Evolutionary conservation across 768 basidiomycete species (phyloP), one percentile per base, ranked within the genome.

Genomic region (Rhizopogon vinicolor): DNA sequence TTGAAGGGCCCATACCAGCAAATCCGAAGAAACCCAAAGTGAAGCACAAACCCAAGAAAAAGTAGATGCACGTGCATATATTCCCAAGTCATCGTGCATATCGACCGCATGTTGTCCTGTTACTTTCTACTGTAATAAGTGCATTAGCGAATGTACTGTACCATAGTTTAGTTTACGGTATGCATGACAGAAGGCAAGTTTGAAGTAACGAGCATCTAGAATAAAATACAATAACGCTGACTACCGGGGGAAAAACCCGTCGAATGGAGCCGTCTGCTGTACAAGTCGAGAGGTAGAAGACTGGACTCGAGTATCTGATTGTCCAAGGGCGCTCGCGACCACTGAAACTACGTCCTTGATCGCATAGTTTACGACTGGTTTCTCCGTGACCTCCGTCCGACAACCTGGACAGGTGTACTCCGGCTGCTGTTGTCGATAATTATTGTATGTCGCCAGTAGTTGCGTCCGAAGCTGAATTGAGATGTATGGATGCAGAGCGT

Each of bases 351-450:
- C 61, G 2, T 74, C 69, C 66, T 89, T 90, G 48, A 89, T 66
- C 6, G 75, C 74, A 64, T 81, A 90, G 44, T 79, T 78, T 61
- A 89, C 85, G 0, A 78, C 74, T 0, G 88, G 88, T 19, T 73
- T 75, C 12, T 63, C 73, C 31, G 69, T 64, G 10, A 85, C 78
- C 12, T 65, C 60, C 44, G 76, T 71, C 51, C 88, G 76, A 61
- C 88, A 91, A 5, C 79, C 81, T 3, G 88, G 88, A 53, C 88
- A 91, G 1, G 82, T 82, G 60, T 85, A 89, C 31, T 76, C 64
- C 0, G 85, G 86, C 37, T 74, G 58, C 59, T 66, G 57, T 59
- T 44, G 73, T 64, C 58, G 61, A 62, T 62, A 14, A 55, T 62
- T 51, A 37, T 54, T 44, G 40, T 67, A 60, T 18, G 69, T 7